phyloP scores from a whole-genome alignment of 2,329 filamentous ascomycete species.

The Diaporthe australafricana region DNA sequence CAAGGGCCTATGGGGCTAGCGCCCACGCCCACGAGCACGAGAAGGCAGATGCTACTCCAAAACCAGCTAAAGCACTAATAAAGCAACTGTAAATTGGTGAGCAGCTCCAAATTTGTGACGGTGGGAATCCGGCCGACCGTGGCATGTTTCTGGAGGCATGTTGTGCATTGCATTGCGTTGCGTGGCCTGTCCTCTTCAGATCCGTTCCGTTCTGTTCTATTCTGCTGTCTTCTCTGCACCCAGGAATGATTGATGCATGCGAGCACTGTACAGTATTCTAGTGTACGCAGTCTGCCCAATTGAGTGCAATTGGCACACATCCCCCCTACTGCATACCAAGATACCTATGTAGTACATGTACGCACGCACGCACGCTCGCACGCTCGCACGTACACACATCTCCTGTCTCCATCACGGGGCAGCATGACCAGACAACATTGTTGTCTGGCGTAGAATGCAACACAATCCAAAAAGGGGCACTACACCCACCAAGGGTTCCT shows the following conservation, averaged over 20 bases:
- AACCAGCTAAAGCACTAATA: constrained; percentile 25
- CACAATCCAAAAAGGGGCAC: constrained; percentile 21
- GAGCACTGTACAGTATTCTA: not conserved
- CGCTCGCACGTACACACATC: not conserved
- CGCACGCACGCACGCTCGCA: not conserved
- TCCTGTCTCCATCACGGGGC: constrained; percentile 18
- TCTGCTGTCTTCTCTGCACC: not conserved
- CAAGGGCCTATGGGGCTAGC: constrained; percentile 21
- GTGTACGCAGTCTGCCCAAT: not conserved
- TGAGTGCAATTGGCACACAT: not conserved
- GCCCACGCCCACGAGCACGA: constrained; percentile 10
- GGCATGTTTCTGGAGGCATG: constrained; percentile 24
- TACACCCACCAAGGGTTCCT: constrained; percentile 19
- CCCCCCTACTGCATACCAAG: not conserved
- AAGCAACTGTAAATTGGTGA: constrained; percentile 25
- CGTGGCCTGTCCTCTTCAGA: not conserved
- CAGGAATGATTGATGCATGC: constrained; percentile 3
- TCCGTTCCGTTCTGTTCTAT: not conserved
- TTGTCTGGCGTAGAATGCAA: constrained; percentile 9
- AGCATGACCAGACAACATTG: constrained; percentile 24
- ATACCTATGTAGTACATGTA: not conserved
- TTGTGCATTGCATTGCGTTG: constrained; percentile 22
- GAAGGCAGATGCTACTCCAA: constrained; percentile 27
- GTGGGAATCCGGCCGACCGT: constrained; percentile 22
- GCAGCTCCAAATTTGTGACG: constrained; percentile 23